Conservation (phyloP, 2,329 filamentous ascomycete species). For the Calycina marina region DNA sequence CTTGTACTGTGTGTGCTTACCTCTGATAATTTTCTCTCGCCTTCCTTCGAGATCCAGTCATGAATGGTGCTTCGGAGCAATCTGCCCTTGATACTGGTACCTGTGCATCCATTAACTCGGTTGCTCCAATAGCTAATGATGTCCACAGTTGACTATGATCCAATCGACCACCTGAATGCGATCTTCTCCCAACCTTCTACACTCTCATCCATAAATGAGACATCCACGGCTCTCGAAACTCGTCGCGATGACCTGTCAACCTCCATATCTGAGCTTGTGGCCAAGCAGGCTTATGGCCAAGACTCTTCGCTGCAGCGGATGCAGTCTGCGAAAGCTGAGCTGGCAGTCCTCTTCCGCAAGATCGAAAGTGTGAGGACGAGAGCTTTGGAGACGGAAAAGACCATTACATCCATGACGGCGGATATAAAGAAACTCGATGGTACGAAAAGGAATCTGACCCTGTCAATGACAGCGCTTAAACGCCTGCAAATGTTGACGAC, state of each 20-base stretch:
- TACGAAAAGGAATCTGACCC: slow-evolving; percentile 89
- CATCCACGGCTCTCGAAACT: slow-evolving; percentile 56
- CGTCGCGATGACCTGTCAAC: slow-evolving; percentile 73
- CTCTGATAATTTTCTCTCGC: too few species aligned
- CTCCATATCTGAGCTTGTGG: slow-evolving; percentile 59
- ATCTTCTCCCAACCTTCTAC: slow-evolving; percentile 85
- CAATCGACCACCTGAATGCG: slow-evolving; percentile 81
- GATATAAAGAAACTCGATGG: slow-evolving; percentile 96
- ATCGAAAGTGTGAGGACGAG: slow-evolving; percentile 86
- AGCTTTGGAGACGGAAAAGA: slow-evolving; percentile 82
- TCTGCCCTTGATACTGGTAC: too few species aligned
- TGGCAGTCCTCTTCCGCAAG: slow-evolving; percentile 80
- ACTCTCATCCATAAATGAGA: slow-evolving; percentile 59
- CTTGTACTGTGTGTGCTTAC: too few species aligned
- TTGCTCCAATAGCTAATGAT: too few species aligned
- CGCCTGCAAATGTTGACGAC: slow-evolving; percentile 96
- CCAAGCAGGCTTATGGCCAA: slow-evolving; percentile 68
- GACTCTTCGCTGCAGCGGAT: slow-evolving; percentile 82
- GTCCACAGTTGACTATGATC: slow-evolving; percentile 86
- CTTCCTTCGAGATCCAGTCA: too few species aligned
- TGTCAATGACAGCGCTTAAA: slow-evolving; percentile 97
- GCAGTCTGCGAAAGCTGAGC: slow-evolving; percentile 77
- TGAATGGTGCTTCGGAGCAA: too few species aligned
- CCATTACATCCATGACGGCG: slow-evolving; percentile 96
- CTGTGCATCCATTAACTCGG: too few species aligned